Percentiles rank a stretch among this genome's conserved stretches.
Evolutionary conservation across 2,329 filamentous ascomycete species (phyloP).

Genomic region (Thelonectria olida): DNA sequence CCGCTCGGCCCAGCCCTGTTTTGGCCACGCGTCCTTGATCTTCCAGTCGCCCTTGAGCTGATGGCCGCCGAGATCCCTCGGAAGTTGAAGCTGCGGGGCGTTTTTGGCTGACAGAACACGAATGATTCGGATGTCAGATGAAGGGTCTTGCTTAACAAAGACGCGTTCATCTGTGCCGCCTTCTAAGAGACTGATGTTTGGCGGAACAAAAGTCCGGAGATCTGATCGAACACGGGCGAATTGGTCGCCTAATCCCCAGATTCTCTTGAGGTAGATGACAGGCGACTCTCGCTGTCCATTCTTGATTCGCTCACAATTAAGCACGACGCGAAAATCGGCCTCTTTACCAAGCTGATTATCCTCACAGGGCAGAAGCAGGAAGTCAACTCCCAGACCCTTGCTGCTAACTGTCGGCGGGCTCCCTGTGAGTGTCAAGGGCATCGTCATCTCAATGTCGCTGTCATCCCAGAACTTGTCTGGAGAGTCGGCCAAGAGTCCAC

Average conservation of each 20-base stretch:
- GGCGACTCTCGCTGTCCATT: constrained; percentile 2
- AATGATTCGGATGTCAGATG: constrained; percentile 2
- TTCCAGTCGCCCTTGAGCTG: neutral
- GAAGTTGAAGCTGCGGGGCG: neutral
- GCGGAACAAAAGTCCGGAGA: neutral
- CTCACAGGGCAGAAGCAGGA: neutral
- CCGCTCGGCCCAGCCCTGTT: neutral
- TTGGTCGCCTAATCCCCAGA: constrained; percentile 7
- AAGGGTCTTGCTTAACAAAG: constrained; percentile 4
- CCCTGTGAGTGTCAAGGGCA: constrained; percentile 3
- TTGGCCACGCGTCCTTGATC: constrained; percentile 10
- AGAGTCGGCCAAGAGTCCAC: neutral
- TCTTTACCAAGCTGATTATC: neutral
- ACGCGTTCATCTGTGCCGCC: neutral
- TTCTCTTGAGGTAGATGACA: constrained; percentile 1
- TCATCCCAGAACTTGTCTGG: constrained; percentile 10
- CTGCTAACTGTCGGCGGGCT: constrained; percentile 1
- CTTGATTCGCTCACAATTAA: neutral
- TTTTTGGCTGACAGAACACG: neutral
- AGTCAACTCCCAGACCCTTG: constrained; percentile 2
- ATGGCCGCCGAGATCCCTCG: neutral
- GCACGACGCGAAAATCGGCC: constrained; percentile 3
- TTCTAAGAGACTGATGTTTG: constrained; percentile 1
- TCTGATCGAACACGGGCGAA: constrained; percentile 6
- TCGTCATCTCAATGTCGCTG: constrained; percentile 7